Percentiles rank a stretch among this genome's conserved stretches.
phyloP scores from a whole-genome alignment of 2,329 filamentous ascomycete genomes.

The Dothideomycetidae sp. region DNA sequence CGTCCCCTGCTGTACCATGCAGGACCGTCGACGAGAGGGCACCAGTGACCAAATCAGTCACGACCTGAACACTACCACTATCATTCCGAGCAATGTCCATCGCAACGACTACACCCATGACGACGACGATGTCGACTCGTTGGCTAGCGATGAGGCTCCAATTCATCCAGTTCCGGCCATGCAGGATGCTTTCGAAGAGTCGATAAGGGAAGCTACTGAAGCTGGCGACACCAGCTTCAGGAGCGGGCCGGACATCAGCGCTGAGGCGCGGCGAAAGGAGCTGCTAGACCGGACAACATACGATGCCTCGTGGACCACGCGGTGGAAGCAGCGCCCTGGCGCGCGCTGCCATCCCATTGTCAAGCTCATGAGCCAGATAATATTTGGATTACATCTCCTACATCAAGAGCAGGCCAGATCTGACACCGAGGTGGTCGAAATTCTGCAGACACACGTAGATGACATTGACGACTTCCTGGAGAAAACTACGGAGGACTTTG shows the following conservation, averaged over 20 bases:
- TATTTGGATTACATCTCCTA: constrained; percentile 82
- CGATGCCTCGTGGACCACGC: constrained; percentile 55
- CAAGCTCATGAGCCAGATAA: constrained; percentile 83
- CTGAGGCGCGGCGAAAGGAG: constrained; percentile 47
- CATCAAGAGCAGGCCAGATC: constrained; percentile 78
- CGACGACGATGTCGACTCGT: constrained; percentile 12
- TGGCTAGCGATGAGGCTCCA: constrained; percentile 26
- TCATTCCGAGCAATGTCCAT: no score
- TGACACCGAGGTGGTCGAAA: constrained; percentile 72
- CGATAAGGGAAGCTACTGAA: constrained; percentile 50
- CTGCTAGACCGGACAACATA: constrained; percentile 55
- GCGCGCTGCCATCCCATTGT: constrained; percentile 75
- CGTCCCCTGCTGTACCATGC: background rate
- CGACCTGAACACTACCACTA: background rate
- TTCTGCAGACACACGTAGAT: constrained; percentile 82
- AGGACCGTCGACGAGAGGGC: background rate
- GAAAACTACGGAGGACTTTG: constrained; percentile 70
- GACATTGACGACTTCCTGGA: constrained; percentile 88
- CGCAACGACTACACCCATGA: constrained; percentile 2
- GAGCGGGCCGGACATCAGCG: constrained; percentile 36
- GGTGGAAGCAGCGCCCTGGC: constrained; percentile 62
- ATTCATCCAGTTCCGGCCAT: constrained; percentile 60
- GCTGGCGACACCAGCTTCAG: constrained; percentile 29
- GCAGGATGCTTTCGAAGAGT: constrained; percentile 73
- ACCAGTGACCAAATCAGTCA: background rate